A percentile compares a stretch with the other conserved stretches of the same genome.
Evolutionary conservation across 371 early-diverging fungal species (phyloP).

Genomic region (Circinella umbellata): DNA sequence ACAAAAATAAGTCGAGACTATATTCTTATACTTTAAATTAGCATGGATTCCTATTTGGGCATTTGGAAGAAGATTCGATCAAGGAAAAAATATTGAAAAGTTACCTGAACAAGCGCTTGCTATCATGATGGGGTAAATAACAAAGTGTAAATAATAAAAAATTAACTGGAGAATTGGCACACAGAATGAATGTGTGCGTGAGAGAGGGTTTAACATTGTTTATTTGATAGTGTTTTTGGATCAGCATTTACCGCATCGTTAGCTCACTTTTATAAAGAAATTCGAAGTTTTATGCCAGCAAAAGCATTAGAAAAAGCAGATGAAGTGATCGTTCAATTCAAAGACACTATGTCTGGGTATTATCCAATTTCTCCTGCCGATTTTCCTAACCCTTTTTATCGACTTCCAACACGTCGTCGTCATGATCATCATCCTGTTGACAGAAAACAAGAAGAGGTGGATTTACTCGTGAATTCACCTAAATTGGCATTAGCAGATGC

Average conservation of each 20-base stretch:
- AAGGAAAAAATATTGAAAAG: conserved; percentile 58
- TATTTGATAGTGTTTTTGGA: conserved; percentile 45
- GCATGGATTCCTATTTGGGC: conserved; percentile 81
- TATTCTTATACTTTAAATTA: neutral
- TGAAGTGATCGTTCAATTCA: conserved; percentile 45
- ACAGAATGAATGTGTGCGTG: too few relatives aligned
- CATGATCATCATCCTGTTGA: neutral
- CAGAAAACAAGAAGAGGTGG: neutral
- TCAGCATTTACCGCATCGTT: conserved; percentile 74
- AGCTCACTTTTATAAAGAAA: conserved; percentile 64
- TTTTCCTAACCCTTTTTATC: conserved; percentile 62
- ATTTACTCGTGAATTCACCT: conserved; percentile 23
- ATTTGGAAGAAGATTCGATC: conserved; percentile 71
- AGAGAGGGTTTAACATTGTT: too few relatives aligned
- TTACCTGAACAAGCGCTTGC: conserved; percentile 69
- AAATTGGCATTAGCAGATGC: conserved; percentile 72
- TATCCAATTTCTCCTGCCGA: conserved; percentile 62
- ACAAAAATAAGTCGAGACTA: too few relatives aligned
- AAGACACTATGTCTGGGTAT: conserved; percentile 48
- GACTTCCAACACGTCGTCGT: conserved; percentile 15
- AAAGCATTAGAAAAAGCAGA: conserved; percentile 38
- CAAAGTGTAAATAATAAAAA: neutral
- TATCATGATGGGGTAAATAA: conserved; percentile 56
- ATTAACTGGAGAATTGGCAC: neutral
- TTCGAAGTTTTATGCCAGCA: conserved; percentile 47